Percentiles rank a stretch among this genome's conserved stretches.
phyloP scores from a whole-genome alignment of 345 rosid genomes.

The Kernera saxatilis region DNA sequence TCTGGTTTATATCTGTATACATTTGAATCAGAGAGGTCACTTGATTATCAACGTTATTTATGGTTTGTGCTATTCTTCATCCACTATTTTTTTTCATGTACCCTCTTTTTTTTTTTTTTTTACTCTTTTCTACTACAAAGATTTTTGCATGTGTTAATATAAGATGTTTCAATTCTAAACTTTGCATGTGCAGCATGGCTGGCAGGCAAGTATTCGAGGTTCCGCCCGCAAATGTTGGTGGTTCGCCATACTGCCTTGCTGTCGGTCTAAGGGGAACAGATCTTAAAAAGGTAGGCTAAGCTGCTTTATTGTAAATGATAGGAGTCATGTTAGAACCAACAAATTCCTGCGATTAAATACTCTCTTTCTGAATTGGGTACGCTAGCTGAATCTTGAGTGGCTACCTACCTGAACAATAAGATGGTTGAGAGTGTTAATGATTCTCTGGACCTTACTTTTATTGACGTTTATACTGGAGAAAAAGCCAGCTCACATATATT shows the following conservation, averaged over 20 bases:
- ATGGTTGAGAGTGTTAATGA: conserved; percentile 9
- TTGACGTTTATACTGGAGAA: conserved; percentile 12
- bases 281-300: conserved; percentile 55
- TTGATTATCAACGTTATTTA: conserved; percentile 71
- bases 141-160: conserved; percentile 18
- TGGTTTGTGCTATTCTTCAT: conserved; percentile 49
- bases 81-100: conserved; percentile 2
- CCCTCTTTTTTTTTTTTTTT: neutral
- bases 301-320: conserved; percentile 13
- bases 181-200: conserved; percentile 69
- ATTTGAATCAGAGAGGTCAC: conserved; percentile 78
- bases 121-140: neutral
- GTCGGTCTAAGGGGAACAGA: conserved; percentile 74
- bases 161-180: neutral
- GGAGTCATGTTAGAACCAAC: neutral
- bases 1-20: conserved; percentile 85
- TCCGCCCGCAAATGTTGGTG: conserved; percentile 71
- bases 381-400: conserved; percentile 8
- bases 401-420: neutral
- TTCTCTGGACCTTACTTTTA: conserved; percentile 6
- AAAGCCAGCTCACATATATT: conserved; percentile 3
- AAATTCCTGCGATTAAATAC: neutral
- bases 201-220: conserved; percentile 88
- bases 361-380: neutral
- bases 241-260: conserved; percentile 78